Conservation (phyloP, 2,329 filamentous ascomycete species). For the Catunica adiposa region DNA sequence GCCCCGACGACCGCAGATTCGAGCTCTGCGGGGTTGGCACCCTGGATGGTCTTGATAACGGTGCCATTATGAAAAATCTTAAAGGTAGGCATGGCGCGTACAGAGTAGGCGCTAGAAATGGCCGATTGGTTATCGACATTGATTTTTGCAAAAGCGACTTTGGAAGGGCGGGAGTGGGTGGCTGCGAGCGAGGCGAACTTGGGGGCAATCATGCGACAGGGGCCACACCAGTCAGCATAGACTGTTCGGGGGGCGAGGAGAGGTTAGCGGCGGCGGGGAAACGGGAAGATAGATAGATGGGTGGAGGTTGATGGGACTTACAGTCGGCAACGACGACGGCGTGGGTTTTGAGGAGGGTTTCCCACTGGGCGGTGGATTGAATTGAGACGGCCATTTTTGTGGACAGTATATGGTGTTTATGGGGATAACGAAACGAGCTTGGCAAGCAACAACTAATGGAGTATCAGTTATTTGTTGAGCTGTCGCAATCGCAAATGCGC, state of each 20-base stretch:
- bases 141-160: slow-evolving; percentile 81
- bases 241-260: slow-evolving; percentile 27
- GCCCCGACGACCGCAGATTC: slow-evolving; percentile 60
- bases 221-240: slow-evolving; percentile 89
- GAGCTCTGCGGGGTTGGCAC: slow-evolving; percentile 63
- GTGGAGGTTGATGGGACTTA: no score
- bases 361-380: slow-evolving; percentile 53
- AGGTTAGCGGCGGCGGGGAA: neutral
- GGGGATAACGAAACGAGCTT: no score
- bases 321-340: slow-evolving; percentile 80
- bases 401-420: neutral
- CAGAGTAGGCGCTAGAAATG: slow-evolving; percentile 59
- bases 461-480: no score
- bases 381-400: slow-evolving; percentile 38
- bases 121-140: slow-evolving; percentile 71
- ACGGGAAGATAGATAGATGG: no score
- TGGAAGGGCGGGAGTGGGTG: slow-evolving; percentile 63
- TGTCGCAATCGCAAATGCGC: neutral
- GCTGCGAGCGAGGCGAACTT: slow-evolving; percentile 70
- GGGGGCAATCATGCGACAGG: slow-evolving; percentile 83
- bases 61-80: slow-evolving; percentile 68
- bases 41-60: slow-evolving; percentile 59
- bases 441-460: no score
- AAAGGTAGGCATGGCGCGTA: slow-evolving; percentile 88
- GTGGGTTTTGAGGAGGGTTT: slow-evolving; percentile 51